Evolutionary conservation across 176 grass and related monocot species (phyloP).

Genomic region (Ananas comosus): DNA sequence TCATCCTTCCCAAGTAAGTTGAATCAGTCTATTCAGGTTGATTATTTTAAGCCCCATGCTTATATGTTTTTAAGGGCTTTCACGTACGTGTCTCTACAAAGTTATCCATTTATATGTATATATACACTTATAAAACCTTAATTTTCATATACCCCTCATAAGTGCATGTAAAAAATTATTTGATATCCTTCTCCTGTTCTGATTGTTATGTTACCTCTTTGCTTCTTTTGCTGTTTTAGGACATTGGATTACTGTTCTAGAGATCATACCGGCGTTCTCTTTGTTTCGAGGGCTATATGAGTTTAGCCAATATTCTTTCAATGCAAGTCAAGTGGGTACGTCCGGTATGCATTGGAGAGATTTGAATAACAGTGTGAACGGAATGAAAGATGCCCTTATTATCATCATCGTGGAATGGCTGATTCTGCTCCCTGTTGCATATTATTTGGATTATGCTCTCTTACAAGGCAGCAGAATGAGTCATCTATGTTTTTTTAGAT

Average conservation of each 20-base stretch:
- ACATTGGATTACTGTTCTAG: slow-evolving; percentile 33
- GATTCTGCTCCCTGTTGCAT: slow-evolving; percentile 25
- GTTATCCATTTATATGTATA: background rate
- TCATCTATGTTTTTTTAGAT: background rate
- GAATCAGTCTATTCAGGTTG: background rate
- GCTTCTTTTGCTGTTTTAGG: slow-evolving; percentile 17
- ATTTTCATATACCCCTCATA: no score
- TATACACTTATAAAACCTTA: no score
- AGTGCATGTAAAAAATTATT: background rate
- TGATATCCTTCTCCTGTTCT: no score
- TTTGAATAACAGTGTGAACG: slow-evolving; percentile 33
- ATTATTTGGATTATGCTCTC: background rate
- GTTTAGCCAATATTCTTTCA: slow-evolving; percentile 29
- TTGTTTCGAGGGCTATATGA: slow-evolving; percentile 54
- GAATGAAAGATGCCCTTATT: slow-evolving; percentile 52
- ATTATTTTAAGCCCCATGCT: no score
- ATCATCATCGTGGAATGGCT: slow-evolving; percentile 44
- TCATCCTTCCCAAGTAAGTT: slow-evolving; percentile 40
- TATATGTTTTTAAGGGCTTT: background rate
- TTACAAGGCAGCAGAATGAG: background rate
- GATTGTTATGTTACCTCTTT: background rate
- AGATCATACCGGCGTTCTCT: slow-evolving; percentile 58
- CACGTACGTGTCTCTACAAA: background rate
- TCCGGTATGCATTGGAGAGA: slow-evolving; percentile 43
- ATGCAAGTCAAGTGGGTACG: slow-evolving; percentile 31